These are phyloP conservation scores for Firmiana major DNA, from an alignment of 345 rosid species.

Conservation along the genomic window DNA sequence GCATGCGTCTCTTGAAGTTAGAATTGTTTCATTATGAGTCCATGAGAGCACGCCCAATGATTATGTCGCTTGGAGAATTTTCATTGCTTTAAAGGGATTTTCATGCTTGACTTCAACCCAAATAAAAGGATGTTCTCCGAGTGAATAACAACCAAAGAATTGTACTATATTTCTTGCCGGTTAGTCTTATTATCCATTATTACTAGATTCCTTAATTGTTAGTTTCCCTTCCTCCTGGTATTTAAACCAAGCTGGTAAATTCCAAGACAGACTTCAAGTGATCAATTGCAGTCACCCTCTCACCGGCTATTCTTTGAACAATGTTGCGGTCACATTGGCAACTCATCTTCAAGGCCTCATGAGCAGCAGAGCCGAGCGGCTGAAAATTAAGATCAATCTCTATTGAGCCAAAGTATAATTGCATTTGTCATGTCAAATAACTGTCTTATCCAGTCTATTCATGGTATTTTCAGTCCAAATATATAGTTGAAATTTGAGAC, in stretches of 20 bases:
- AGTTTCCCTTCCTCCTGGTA: slow-evolving; percentile 16
- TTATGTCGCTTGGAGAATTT: slow-evolving; percentile 31
- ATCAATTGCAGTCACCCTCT: neutral
- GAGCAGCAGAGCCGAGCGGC: neutral
- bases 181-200: slow-evolving; percentile 17
- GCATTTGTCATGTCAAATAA: neutral
- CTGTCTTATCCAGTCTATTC: neutral
- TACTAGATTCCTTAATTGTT: slow-evolving; percentile 5
- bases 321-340: neutral
- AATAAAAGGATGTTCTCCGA: slow-evolving; percentile 22
- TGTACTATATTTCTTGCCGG: slow-evolving; percentile 25
- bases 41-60: slow-evolving; percentile 55
- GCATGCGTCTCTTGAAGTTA: slow-evolving; percentile 12
- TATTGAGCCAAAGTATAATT: neutral
- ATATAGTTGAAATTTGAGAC: neutral
- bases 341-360: neutral
- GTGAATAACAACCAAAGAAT: slow-evolving; percentile 22
- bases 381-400: neutral
- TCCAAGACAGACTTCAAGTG: neutral
- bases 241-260: slow-evolving; percentile 15
- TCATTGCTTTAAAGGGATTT: slow-evolving; percentile 41
- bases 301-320: neutral
- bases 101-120: slow-evolving; percentile 39
- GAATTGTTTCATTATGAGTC: slow-evolving; percentile 30
- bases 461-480: neutral